Percentiles rank a stretch among this genome's conserved stretches.
phyloP scores from a whole-genome alignment of 345 rosid genomes.

The Mercurialis annua region DNA sequence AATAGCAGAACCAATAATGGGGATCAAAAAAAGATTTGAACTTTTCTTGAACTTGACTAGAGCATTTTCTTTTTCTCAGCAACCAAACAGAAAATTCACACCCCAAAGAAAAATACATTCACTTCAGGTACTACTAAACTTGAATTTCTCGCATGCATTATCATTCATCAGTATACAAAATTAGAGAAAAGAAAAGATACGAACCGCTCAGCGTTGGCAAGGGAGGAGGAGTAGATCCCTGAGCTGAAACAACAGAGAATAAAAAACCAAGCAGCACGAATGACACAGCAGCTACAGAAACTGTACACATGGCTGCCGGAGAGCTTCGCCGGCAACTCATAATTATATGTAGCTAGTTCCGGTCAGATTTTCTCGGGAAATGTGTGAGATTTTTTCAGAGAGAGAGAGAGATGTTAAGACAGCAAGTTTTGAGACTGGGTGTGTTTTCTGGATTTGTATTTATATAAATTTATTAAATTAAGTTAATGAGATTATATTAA shows the following conservation, averaged over 20 bases:
- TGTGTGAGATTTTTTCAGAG: conserved; percentile 9
- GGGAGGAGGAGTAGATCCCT: not conserved
- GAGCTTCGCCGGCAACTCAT: conserved; percentile 3
- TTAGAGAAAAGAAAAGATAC: not conserved
- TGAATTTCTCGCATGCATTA: no score
- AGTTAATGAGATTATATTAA: not conserved
- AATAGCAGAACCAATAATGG: no score
- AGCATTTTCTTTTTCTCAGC: not conserved
- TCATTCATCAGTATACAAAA: no score
- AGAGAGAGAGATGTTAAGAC: not conserved
- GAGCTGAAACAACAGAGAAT: conserved; percentile 8
- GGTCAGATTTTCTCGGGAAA: conserved; percentile 5
- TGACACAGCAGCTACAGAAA: not conserved
- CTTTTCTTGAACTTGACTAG: not conserved
- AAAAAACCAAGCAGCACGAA: conserved; percentile 7
- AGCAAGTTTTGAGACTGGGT: conserved; percentile 6
- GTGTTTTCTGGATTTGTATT: not conserved
- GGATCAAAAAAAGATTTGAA: not conserved
- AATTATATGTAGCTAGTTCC: not conserved
- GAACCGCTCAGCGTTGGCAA: conserved; percentile 20
- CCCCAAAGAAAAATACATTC: not conserved
- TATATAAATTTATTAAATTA: not conserved
- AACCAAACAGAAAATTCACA: not conserved
- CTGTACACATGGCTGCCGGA: conserved; percentile 14
- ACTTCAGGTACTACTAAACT: not conserved